Conservation (phyloP, 2,329 filamentous ascomycete genomes). For the Fusarium temperatum region DNA sequence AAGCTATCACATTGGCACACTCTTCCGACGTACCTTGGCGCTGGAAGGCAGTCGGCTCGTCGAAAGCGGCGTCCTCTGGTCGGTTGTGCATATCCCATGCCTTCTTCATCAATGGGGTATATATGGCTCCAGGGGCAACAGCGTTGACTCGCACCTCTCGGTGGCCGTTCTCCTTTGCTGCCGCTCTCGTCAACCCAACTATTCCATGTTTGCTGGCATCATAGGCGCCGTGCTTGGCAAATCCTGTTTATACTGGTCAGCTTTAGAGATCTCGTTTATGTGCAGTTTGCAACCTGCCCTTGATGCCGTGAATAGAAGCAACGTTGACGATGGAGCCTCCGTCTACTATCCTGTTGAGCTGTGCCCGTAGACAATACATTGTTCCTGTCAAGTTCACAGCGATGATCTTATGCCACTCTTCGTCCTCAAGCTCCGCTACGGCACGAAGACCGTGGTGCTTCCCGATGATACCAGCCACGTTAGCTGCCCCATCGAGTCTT, state of each 20-base stretch:
- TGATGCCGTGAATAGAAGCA: slow-evolving; percentile 56
- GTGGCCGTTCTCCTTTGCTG: slow-evolving; percentile 52
- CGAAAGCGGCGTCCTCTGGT: slow-evolving; percentile 51
- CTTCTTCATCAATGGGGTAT: slow-evolving; percentile 60
- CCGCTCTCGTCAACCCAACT: slow-evolving; percentile 49
- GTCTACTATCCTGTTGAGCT: slow-evolving; percentile 50
- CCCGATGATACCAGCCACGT: slow-evolving; percentile 63
- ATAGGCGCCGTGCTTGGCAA: slow-evolving; percentile 49
- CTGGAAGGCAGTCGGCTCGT: slow-evolving; percentile 53
- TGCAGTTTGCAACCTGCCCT: slow-evolving; percentile 48
- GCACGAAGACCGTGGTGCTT: slow-evolving; percentile 52
- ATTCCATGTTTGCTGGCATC: slow-evolving; percentile 53
- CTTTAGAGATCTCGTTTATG: neutral
- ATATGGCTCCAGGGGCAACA: slow-evolving; percentile 59
- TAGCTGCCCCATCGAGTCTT: slow-evolving; percentile 63
- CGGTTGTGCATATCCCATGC: slow-evolving; percentile 49
- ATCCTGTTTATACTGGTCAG: slow-evolving; percentile 41
- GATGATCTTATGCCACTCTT: slow-evolving; percentile 60
- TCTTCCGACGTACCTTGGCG: slow-evolving; percentile 55
- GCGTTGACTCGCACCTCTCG: slow-evolving; percentile 58
- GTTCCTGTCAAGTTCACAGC: slow-evolving; percentile 60
- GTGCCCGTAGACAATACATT: slow-evolving; percentile 60
- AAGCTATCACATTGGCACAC: slow-evolving; percentile 47
- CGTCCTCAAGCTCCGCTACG: slow-evolving; percentile 56
- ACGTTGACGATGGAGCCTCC: slow-evolving; percentile 69